Conservation (phyloP, 257 asterid species). For the Leonotis leonurus region DNA sequence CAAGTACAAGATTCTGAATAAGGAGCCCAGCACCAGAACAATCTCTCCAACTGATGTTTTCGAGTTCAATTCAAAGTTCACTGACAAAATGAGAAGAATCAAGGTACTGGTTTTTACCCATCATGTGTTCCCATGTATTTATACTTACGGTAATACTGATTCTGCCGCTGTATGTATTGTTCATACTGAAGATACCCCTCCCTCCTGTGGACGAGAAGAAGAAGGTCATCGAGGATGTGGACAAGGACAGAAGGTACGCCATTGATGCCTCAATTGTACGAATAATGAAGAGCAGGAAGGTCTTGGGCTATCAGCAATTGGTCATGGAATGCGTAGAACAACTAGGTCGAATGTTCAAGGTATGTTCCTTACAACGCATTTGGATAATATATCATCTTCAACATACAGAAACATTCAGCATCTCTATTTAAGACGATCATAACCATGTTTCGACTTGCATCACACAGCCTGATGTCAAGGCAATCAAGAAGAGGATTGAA, state of each 20-base stretch:
- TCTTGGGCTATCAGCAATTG: conserved; percentile 54
- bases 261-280: conserved; percentile 62
- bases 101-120: conserved; percentile 29
- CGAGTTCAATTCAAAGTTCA: conserved; percentile 52
- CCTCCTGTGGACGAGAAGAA: conserved; percentile 62
- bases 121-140: not conserved
- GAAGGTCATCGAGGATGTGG: conserved; percentile 61
- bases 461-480: conserved; percentile 48
- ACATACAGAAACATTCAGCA: too few species aligned
- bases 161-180: not conserved
- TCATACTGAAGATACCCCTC: conserved; percentile 39
- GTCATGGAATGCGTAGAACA: conserved; percentile 64
- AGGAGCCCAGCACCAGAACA: conserved; percentile 53
- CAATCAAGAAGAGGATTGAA: conserved; percentile 64
- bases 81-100: conserved; percentile 63
- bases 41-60: conserved; percentile 46
- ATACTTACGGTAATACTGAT: too few species aligned
- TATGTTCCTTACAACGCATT: not conserved
- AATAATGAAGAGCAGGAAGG: conserved; percentile 59
- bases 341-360: conserved; percentile 55
- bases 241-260: conserved; percentile 59
- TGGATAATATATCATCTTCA: not conserved
- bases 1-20: conserved; percentile 46
- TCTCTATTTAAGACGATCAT: not conserved
- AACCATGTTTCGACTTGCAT: not conserved